Conservation (phyloP, 2,329 filamentous ascomycete genomes). For the Nannizziopsis barbatae region DNA sequence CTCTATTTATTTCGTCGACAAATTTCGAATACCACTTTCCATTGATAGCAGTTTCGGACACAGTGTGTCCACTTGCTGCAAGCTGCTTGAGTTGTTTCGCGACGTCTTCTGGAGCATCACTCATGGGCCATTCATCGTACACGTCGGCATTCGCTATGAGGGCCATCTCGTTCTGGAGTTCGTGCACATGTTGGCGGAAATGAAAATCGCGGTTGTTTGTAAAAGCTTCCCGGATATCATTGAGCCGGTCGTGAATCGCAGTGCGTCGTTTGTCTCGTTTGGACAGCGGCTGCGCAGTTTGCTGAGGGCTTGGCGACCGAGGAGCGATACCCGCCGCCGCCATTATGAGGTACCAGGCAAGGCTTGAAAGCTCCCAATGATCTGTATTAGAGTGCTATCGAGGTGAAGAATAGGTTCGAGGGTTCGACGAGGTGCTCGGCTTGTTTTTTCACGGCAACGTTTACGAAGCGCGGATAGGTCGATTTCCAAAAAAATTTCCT, state of each 20-base stretch:
- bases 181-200: conserved; percentile 81
- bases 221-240: conserved; percentile 65
- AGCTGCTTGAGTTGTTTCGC: conserved; percentile 50
- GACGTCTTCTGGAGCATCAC: conserved; percentile 54
- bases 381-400: background rate
- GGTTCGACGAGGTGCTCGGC: too few species aligned
- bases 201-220: conserved; percentile 68
- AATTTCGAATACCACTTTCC: conserved; percentile 79
- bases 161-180: conserved; percentile 81
- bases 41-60: conserved; percentile 57
- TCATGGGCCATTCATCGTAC: conserved; percentile 59
- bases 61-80: conserved; percentile 48
- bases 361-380: background rate
- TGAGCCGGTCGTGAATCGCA: conserved; percentile 66
- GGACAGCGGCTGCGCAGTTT: conserved; percentile 39
- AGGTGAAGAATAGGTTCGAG: too few species aligned
- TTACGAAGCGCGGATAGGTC: too few species aligned
- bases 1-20: conserved; percentile 73
- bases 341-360: background rate
- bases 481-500: too few species aligned
- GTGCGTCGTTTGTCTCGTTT: conserved; percentile 88
- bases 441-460: too few species aligned
- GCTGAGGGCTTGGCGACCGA: conserved; percentile 11
- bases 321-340: conserved; percentile 4
- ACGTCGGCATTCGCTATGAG: conserved; percentile 77